These are phyloP conservation scores for Botrytis deweyae DNA, from an alignment of 2,329 filamentous ascomycete species.

Conservation along the genomic window DNA sequence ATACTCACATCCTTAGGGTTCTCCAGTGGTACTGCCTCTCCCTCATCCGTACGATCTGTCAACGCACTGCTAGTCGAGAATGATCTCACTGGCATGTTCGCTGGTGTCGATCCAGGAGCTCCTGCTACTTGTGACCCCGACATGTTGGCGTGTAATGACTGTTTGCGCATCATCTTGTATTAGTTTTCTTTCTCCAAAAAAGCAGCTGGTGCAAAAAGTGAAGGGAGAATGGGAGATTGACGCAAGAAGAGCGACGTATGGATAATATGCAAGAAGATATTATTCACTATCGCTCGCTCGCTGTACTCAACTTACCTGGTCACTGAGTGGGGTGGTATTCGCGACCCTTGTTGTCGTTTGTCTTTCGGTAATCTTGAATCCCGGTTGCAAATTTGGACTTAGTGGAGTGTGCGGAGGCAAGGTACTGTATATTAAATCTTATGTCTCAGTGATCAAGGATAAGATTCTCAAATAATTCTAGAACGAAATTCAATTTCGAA, in stretches of 20 bases:
- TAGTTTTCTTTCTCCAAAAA: conserved; percentile 14
- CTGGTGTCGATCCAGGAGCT: conserved; percentile 33
- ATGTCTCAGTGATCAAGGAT: neutral
- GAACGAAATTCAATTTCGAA: neutral
- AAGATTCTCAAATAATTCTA: neutral
- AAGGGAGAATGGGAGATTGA: neutral
- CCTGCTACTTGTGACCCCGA: conserved; percentile 29
- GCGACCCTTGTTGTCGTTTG: conserved; percentile 11
- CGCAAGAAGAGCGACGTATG: neutral
- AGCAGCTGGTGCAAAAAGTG: neutral
- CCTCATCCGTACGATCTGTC: conserved; percentile 33
- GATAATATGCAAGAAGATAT: neutral
- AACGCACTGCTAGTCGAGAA: conserved; percentile 30
- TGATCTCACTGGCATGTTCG: conserved; percentile 35
- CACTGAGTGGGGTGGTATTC: neutral
- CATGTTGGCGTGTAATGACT: conserved; percentile 30
- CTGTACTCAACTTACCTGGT: neutral
- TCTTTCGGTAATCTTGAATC: conserved; percentile 8
- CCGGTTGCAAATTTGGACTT: neutral
- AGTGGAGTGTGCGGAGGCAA: neutral
- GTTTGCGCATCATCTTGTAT: conserved; percentile 31
- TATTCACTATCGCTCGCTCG: neutral
- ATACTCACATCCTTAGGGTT: conserved; percentile 38
- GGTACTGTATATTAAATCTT: neutral
- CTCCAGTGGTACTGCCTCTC: conserved; percentile 35